phyloP scores from a whole-genome alignment of 2,329 filamentous ascomycete species.

The Trichophaea hybrida region DNA sequence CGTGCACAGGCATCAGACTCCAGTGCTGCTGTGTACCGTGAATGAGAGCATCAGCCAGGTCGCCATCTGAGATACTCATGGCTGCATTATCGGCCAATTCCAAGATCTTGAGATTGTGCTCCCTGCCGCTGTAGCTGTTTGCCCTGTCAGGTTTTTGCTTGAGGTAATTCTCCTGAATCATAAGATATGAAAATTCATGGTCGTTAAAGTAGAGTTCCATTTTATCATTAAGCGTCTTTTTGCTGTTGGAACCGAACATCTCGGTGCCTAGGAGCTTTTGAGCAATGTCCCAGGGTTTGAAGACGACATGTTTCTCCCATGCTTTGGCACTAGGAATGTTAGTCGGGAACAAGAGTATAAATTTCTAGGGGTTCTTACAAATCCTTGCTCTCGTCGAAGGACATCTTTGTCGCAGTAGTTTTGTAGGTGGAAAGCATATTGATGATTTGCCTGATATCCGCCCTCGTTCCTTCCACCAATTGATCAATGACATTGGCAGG shows the following conservation, averaged over 20 bases:
- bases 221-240: conserved; percentile 85
- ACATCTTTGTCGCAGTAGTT: conserved; percentile 65
- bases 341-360: not conserved
- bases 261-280: conserved; percentile 79
- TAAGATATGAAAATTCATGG: conserved; percentile 90
- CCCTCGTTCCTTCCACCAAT: conserved; percentile 85
- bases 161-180: conserved; percentile 97
- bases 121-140: conserved; percentile 45
- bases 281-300: conserved; percentile 97
- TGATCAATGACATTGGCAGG: conserved; percentile 73
- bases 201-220: conserved; percentile 99
- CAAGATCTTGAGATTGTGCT: conserved; percentile 65
- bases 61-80: conserved; percentile 92
- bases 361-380: conserved; percentile 43
- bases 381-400: conserved; percentile 71
- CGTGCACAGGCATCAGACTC: conserved; percentile 94
- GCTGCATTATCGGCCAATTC: conserved; percentile 79
- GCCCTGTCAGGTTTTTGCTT: conserved; percentile 59
- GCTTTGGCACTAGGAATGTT: conserved; percentile 45
- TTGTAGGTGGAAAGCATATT: conserved; percentile 97
- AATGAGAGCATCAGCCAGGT: conserved; percentile 94
- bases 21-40: conserved; percentile 93
- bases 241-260: conserved; percentile 71
- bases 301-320: conserved; percentile 93
- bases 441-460: conserved; percentile 93